These are phyloP conservation scores for Alisma plantagoaquatica DNA, from an alignment of 106 monocot genomes.

Conservation along the genomic window DNA sequence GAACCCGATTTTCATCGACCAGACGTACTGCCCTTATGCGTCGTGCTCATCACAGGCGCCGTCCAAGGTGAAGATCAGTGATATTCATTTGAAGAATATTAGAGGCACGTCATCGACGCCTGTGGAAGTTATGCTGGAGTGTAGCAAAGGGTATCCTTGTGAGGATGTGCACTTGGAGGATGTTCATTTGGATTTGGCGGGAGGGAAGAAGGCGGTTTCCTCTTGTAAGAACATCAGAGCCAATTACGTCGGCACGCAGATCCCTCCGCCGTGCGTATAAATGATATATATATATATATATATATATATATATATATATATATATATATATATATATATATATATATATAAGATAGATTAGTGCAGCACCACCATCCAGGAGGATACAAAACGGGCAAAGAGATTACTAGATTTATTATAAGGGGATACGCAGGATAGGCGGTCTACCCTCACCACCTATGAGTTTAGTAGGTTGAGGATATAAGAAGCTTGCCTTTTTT, in stretches of 20 bases:
- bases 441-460: too few relatives aligned
- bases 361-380: too few relatives aligned
- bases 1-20: slow-evolving; percentile 28
- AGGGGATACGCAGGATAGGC: too few relatives aligned
- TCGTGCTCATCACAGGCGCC: slow-evolving; percentile 28
- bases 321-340: too few relatives aligned
- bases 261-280: neutral
- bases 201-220: neutral
- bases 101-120: slow-evolving; percentile 32
- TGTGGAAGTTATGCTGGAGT: slow-evolving; percentile 37
- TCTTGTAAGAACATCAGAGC: neutral
- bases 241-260: neutral
- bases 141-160: slow-evolving; percentile 51
- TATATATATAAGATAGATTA: too few relatives aligned
- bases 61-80: slow-evolving; percentile 43
- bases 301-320: too few relatives aligned
- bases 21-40: slow-evolving; percentile 33
- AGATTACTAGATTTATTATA: too few relatives aligned
- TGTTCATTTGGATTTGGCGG: neutral
- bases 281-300: neutral
- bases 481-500: too few relatives aligned
- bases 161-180: slow-evolving; percentile 16
- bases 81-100: slow-evolving; percentile 47
- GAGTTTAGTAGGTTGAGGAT: too few relatives aligned
- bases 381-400: too few relatives aligned